Base-by-base conservation (phyloP, 179 eudicot genomes). In the Amaranthus tricolor region DNA sequence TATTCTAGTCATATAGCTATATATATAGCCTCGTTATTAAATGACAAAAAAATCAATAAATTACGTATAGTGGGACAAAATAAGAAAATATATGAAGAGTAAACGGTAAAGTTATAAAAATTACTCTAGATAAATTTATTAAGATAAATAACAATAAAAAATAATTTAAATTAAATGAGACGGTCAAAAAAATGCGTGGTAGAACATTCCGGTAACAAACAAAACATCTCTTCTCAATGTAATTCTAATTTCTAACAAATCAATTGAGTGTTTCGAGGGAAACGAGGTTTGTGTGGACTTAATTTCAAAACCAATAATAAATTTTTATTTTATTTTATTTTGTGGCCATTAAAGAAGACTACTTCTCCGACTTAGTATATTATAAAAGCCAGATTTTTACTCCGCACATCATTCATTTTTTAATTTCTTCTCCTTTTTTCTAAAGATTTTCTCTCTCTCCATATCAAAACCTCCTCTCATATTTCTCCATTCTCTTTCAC, bases 211-310 rank as follows among this genome's bases (percentile, higher is more conserved):
- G n/a, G n/a, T n/a, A 60, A 47, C 19, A 56, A 74, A 64, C 62
- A 59, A 74, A 45, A 43, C 53, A 3, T 62, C 68, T 61, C 76
- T 50, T 50, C 67, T 20, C 7, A 14, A 5, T 21, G 40, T 31
- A 31, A 31, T 31, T 31, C 3, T 31, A 31, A 31, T 31, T 31
- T 31, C 40, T 31, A 31, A 31, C 40, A 31, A 31, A 31, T 58
- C 13, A 58, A 62, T 48, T 71, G 70, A 72, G 73, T 64, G 73
- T 79, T 76, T 76, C 77, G 77, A 84, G 75, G 66, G 54, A 24
- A 76, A 81, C 83, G 79, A 84, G 82, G 77, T 81, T 70, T 76
- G 55, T 77, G 85, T 82, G 85, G 87, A 61, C 81, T 63, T 68
- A 57, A 53, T n/a, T 31, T 31, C 40, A 10, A 19, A 67, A 21